Conservation (phyloP, 106 monocot genomes). For the Hemerocallis citrina region DNA sequence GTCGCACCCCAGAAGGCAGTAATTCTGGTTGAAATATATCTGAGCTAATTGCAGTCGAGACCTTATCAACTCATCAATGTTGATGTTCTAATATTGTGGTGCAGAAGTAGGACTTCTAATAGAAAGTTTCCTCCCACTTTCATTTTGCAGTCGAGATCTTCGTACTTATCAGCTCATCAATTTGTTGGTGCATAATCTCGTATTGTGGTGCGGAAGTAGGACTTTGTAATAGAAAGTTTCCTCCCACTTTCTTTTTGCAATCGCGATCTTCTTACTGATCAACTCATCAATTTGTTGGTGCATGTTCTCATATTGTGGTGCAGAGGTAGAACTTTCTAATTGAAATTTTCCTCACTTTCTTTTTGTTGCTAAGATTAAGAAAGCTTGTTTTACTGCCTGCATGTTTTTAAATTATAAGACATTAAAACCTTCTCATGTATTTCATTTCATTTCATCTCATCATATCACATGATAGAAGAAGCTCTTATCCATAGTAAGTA, state of each 20-base stretch:
- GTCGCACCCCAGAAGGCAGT: neutral
- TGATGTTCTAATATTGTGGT: too few species aligned
- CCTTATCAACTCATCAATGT: too few species aligned
- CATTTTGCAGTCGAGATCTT: too few species aligned
- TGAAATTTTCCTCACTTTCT: neutral
- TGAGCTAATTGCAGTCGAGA: too few species aligned
- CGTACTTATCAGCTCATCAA: too few species aligned
- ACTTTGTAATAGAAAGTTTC: too few species aligned
- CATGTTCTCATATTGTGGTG: neutral
- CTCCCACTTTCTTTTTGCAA: too few species aligned
- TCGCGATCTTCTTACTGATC: neutral
- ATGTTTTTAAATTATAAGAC: neutral
- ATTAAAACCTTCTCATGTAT: neutral
- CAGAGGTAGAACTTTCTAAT: neutral
- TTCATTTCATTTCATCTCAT: neutral
- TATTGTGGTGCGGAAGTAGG: too few species aligned
- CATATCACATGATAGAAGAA: neutral
- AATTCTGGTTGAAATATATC: too few species aligned
- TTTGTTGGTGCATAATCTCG: too few species aligned
- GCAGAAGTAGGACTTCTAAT: too few species aligned
- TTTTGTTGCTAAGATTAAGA: neutral
- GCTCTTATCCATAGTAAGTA: neutral
- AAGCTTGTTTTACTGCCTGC: neutral
- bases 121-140: too few species aligned
- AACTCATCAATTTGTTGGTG: neutral